phyloP scores from a whole-genome alignment of 139 green algal genomes.

The Chlorella sorokiniana region DNA sequence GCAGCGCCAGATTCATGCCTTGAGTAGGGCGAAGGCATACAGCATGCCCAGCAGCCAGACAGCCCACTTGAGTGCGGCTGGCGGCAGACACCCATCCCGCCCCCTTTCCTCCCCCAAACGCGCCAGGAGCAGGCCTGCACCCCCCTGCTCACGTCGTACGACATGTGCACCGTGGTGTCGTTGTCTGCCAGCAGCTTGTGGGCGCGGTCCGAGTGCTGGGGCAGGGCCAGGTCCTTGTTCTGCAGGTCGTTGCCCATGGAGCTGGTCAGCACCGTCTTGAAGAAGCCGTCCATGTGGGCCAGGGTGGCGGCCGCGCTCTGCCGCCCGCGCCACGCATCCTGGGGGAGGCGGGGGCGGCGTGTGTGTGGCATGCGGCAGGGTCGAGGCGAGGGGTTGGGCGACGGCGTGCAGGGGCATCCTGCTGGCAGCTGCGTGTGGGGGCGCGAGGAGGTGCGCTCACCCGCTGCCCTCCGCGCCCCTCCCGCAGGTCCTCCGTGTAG shows the following conservation, averaged over 20 bases:
- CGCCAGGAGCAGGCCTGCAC: background rate
- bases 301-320: conserved; percentile 56
- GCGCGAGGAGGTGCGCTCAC: background rate
- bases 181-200: conserved; percentile 60
- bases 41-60: background rate
- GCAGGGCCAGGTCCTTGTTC: conserved; percentile 58
- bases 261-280: conserved; percentile 46
- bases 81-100: background rate
- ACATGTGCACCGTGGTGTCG: conserved; percentile 41
- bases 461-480: conserved; percentile 34
- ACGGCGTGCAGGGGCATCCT: background rate
- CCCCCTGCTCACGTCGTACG: conserved; percentile 20
- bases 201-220: conserved; percentile 57
- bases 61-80: background rate
- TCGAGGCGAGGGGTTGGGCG: too few species aligned
- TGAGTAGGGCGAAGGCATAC: background rate
- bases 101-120: background rate
- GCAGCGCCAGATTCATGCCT: too few species aligned
- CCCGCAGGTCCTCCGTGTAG: conserved; percentile 60
- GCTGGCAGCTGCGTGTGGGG: background rate
- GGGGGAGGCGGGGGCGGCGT: background rate
- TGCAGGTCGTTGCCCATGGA: conserved; percentile 59
- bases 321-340: conserved; percentile 59
- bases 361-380: background rate
- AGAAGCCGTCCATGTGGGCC: conserved; percentile 58